A percentile compares a stretch with the other conserved stretches of the same genome.
phyloP scores from a whole-genome alignment of 306 rosid genomes.

The Fragaria iinumae region DNA sequence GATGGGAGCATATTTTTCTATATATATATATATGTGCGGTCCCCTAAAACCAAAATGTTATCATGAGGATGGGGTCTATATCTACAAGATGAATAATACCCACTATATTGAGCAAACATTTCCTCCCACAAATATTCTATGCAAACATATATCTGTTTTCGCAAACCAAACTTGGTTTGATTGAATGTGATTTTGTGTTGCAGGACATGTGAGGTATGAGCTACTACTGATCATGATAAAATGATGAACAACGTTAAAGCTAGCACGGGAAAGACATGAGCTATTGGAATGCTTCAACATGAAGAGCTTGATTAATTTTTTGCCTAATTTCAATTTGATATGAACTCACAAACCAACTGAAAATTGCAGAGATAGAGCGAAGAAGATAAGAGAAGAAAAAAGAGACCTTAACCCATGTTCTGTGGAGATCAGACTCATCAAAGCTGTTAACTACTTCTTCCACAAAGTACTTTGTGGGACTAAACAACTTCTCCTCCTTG shows the following conservation, averaged over 20 bases:
- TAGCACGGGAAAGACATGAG: slow-evolving; percentile 2
- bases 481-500: slow-evolving; percentile 46
- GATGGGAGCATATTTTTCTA: neutral
- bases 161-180: neutral
- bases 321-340: neutral
- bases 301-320: neutral
- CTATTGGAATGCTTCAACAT: neutral
- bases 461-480: slow-evolving; percentile 71
- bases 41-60: neutral
- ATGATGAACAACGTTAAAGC: neutral
- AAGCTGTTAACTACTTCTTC: slow-evolving; percentile 66
- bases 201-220: neutral
- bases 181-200: neutral
- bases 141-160: neutral
- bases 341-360: too few relatives aligned
- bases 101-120: neutral
- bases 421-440: slow-evolving; percentile 72
- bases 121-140: neutral
- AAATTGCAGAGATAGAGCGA: neutral
- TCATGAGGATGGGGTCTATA: neutral
- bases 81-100: neutral
- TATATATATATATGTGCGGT: neutral
- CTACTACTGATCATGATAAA: neutral
- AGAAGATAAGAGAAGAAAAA: neutral
- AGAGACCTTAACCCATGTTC: slow-evolving; percentile 77